phyloP scores from a whole-genome alignment of 768 basidiomycete species.

The Gymnopilus dilepis region DNA sequence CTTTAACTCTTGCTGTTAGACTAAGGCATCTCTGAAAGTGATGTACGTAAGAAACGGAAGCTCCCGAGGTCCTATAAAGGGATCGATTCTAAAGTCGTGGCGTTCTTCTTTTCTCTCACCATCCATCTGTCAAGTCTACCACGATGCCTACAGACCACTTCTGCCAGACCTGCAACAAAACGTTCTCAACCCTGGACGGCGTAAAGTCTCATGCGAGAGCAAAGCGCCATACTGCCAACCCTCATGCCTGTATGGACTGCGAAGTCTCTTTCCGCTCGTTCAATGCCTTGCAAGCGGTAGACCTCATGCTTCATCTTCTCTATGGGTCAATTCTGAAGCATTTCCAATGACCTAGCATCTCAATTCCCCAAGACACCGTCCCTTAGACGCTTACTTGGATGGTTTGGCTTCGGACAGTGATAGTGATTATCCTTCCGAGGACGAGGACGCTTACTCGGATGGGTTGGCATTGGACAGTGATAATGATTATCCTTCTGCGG shows the following conservation, averaged over 20 bases:
- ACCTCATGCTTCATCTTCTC: not conserved
- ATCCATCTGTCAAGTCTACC: not conserved
- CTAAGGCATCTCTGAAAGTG: no score
- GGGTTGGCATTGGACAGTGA: not conserved
- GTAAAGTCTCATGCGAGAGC: constrained; percentile 11
- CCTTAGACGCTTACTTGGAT: not conserved
- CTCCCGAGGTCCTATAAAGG: not conserved
- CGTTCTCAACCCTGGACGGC: constrained; percentile 8
- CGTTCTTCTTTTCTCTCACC: not conserved
- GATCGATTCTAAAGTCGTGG: not conserved
- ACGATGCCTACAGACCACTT: constrained; percentile 14
- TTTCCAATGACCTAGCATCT: constrained; percentile 9
- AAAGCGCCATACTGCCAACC: constrained; percentile 10
- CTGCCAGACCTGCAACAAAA: constrained; percentile 15
- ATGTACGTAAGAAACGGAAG: no score
- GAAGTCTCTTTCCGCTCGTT: constrained; percentile 9
- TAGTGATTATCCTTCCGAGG: constrained; percentile 7
- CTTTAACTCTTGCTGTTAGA: no score
- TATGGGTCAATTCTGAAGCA: not conserved
- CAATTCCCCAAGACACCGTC: constrained; percentile 14
- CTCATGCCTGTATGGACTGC: constrained; percentile 13
- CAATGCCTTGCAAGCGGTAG: constrained; percentile 9
- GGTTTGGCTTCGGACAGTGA: not conserved
- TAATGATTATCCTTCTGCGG: not conserved
- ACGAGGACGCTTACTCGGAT: constrained; percentile 12